phyloP scores from a whole-genome alignment of 164 flowering plant genomes.

The Euptelea pleiosperma region DNA sequence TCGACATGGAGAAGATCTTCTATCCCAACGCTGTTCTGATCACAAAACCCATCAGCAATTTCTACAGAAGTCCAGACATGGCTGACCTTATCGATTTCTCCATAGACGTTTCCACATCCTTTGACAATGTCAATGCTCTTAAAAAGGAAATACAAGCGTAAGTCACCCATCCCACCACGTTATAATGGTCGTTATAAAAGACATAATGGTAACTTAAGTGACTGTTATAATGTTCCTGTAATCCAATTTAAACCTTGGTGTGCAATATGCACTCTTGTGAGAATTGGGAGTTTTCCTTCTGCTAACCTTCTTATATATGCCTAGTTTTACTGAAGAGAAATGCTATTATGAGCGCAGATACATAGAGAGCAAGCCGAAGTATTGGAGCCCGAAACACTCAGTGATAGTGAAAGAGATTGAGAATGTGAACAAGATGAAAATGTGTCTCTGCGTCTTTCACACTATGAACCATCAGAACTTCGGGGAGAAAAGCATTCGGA shows the following conservation, averaged over 20 bases:
- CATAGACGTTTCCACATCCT: slow-evolving; percentile 25
- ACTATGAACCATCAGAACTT: slow-evolving; percentile 57
- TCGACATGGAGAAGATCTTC: slow-evolving; percentile 27
- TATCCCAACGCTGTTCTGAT: slow-evolving; percentile 27
- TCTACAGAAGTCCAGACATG: slow-evolving; percentile 37
- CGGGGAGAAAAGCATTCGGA: slow-evolving; percentile 33
- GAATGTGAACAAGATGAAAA: slow-evolving; percentile 45
- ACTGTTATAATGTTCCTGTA: too few species aligned
- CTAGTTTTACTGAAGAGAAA: too few species aligned
- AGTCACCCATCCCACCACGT: neutral
- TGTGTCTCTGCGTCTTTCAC: slow-evolving; percentile 36
- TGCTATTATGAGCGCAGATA: slow-evolving; percentile 52
- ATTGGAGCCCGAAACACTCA: slow-evolving; percentile 43
- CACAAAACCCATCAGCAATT: slow-evolving; percentile 34
- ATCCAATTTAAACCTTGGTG: too few species aligned
- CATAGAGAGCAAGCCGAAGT: slow-evolving; percentile 48
- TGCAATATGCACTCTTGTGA: too few species aligned
- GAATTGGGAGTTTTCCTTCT: too few species aligned
- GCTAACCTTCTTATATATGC: too few species aligned
- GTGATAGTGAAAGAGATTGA: slow-evolving; percentile 47
- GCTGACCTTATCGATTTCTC: slow-evolving; percentile 24
- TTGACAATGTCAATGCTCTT: slow-evolving; percentile 27
- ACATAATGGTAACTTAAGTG: too few species aligned
- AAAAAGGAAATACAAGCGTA: slow-evolving; percentile 42
- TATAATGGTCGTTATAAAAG: too few species aligned